A percentile compares a stretch with the other conserved stretches of the same genome.
Conservation (phyloP, 2,329 filamentous ascomycete species). For the Monosporascus sp. region DNA sequence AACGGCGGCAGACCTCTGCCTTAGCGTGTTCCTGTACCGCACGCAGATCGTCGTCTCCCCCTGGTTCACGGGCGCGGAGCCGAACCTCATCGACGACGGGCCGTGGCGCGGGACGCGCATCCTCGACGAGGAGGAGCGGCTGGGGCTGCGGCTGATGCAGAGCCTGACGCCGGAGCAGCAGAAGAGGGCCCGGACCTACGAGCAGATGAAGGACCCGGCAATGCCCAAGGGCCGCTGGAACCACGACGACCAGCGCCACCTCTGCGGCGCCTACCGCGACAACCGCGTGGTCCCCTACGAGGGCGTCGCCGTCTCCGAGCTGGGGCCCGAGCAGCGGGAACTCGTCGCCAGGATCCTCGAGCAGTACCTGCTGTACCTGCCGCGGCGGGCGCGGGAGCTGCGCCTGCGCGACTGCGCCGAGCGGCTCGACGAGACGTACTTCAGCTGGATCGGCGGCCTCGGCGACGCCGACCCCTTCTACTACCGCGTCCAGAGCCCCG, state of each 20-base stretch:
- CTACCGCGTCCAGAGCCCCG: conserved; percentile 71
- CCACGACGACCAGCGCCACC: conserved; percentile 71
- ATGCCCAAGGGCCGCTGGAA: conserved; percentile 73
- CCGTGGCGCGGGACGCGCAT: conserved; percentile 60
- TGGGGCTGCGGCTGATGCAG: conserved; percentile 68
- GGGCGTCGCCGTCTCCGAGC: conserved; percentile 51
- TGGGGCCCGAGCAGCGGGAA: conserved; percentile 44
- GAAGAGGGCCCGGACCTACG: conserved; percentile 50
- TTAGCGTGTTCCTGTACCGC: conserved; percentile 63
- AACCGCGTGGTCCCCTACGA: conserved; percentile 73
- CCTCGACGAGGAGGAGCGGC: conserved; percentile 55
- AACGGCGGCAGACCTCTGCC: conserved; percentile 49
- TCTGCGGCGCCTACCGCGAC: conserved; percentile 74
- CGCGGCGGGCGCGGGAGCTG: conserved; percentile 45
- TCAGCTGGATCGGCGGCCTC: conserved; percentile 71
- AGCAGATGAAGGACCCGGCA: conserved; percentile 53
- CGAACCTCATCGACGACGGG: conserved; percentile 66
- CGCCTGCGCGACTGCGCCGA: conserved; percentile 49
- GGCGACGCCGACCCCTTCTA: conserved; percentile 68
- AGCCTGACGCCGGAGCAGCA: conserved; percentile 44
- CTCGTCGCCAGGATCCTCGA: conserved; percentile 54
- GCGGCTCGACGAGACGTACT: conserved; percentile 67
- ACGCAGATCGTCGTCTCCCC: conserved; percentile 64
- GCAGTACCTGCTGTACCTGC: conserved; percentile 66
- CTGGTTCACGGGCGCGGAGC: conserved; percentile 76